Evolutionary conservation across 176 grass and related monocot genomes (phyloP).

Genomic region (Oryza meyeriana): DNA sequence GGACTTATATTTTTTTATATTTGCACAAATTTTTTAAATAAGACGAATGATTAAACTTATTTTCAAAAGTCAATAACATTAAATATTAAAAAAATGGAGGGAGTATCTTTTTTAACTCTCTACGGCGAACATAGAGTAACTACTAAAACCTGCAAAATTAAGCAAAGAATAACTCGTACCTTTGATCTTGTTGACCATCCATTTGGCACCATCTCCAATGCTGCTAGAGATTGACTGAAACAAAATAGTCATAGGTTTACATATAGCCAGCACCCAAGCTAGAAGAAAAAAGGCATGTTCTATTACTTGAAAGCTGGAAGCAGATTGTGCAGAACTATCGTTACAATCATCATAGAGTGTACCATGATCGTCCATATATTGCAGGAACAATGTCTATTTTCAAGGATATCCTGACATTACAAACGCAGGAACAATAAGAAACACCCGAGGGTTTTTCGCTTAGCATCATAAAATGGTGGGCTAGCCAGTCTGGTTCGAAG

Average conservation of each 20-base stretch:
- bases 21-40: too few species aligned
- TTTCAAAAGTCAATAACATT: too few species aligned
- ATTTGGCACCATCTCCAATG: slow-evolving; percentile 94
- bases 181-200: slow-evolving; percentile 99
- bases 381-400: too few species aligned
- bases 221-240: slow-evolving; percentile 78
- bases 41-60: too few species aligned
- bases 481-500: too few species aligned
- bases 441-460: too few species aligned
- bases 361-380: neutral
- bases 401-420: neutral
- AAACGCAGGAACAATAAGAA: neutral
- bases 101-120: too few species aligned
- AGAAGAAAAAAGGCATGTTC: neutral
- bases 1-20: too few species aligned
- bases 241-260: neutral
- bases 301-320: neutral
- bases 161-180: slow-evolving; percentile 19
- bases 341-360: neutral
- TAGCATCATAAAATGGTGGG: too few species aligned
- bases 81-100: too few species aligned
- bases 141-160: neutral
- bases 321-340: neutral
- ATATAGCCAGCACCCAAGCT: neutral
- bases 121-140: too few species aligned